Conservation (phyloP, 345 rosid species). For the Salix arbutifolia region DNA sequence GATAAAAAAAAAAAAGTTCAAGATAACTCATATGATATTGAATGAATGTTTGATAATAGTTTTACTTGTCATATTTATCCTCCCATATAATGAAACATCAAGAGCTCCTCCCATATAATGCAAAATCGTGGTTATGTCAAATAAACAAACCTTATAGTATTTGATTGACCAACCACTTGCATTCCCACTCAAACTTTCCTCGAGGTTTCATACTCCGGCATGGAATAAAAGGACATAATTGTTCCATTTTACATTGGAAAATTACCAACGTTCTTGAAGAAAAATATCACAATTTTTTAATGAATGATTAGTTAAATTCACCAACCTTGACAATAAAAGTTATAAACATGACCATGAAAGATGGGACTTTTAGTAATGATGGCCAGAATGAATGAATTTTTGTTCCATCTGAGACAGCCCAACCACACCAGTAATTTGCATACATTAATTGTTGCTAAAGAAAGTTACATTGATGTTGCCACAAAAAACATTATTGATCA, state of each 20-base stretch:
- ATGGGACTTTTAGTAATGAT: constrained; percentile 67
- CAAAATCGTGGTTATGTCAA: neutral
- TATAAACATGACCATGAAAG: constrained; percentile 87
- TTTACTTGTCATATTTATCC: too few species aligned
- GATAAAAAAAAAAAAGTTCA: too few species aligned
- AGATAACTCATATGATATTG: too few species aligned
- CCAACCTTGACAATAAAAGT: constrained; percentile 95
- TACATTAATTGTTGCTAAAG: too few species aligned
- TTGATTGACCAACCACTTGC: constrained; percentile 81
- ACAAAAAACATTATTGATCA: too few species aligned
- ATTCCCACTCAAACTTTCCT: constrained; percentile 61
- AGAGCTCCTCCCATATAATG: too few species aligned
- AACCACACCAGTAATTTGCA: too few species aligned
- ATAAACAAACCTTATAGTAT: constrained; percentile 78
- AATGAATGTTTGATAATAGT: too few species aligned
- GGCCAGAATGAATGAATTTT: constrained; percentile 98
- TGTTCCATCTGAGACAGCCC: too few species aligned
- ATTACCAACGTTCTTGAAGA: neutral
- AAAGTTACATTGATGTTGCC: too few species aligned
- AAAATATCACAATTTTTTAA: neutral
- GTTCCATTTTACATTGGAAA: constrained; percentile 33
- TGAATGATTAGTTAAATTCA: neutral
- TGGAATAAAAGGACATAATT: constrained; percentile 65
- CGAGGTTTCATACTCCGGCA: constrained; percentile 91
- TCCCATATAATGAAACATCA: too few species aligned